A percentile compares a stretch with the other conserved stretches of the same genome.
Conservation (phyloP, 106 monocot genomes). For the Acanthochlamys bracteata region DNA sequence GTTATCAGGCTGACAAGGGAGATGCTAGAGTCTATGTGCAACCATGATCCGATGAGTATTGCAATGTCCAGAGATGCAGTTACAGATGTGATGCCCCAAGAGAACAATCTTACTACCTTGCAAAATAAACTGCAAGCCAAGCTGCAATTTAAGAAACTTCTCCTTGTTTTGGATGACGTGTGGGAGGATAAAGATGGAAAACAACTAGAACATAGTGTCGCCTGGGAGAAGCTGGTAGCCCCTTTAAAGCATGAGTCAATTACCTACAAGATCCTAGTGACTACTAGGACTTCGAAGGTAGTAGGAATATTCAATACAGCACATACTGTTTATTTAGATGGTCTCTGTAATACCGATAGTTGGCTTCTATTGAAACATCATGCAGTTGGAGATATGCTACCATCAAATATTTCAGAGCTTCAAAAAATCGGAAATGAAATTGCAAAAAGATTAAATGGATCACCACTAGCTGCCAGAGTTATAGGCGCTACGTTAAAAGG, state of each 20-base stretch:
- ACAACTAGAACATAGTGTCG: background rate
- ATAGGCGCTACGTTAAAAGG: constrained; percentile 2
- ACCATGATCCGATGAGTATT: background rate
- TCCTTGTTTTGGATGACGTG: constrained; percentile 32
- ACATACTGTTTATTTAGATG: background rate
- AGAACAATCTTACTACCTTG: constrained; percentile 9
- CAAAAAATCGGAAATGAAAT: constrained; percentile 7
- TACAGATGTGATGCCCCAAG: background rate
- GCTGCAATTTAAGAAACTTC: constrained; percentile 4
- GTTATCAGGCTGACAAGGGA: constrained; percentile 5
- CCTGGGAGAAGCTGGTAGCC: constrained; percentile 12
- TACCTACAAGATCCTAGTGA: constrained; percentile 14
- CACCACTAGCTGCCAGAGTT: constrained; percentile 19
- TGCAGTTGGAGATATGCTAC: constrained; percentile 5
- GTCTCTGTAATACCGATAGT: constrained; percentile 3
- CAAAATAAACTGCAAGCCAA: constrained; percentile 8
- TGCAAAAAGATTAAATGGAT: background rate
- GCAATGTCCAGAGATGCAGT: background rate
- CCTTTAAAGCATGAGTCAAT: background rate
- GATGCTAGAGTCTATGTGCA: constrained; percentile 7
- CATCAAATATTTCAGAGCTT: background rate
- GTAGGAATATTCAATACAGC: background rate
- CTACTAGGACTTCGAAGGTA: constrained; percentile 7
- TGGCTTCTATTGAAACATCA: constrained; percentile 7
- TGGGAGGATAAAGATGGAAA: constrained; percentile 1